Base-by-base conservation (phyloP, 441 rosid species). In the Aleurites moluccanus region DNA sequence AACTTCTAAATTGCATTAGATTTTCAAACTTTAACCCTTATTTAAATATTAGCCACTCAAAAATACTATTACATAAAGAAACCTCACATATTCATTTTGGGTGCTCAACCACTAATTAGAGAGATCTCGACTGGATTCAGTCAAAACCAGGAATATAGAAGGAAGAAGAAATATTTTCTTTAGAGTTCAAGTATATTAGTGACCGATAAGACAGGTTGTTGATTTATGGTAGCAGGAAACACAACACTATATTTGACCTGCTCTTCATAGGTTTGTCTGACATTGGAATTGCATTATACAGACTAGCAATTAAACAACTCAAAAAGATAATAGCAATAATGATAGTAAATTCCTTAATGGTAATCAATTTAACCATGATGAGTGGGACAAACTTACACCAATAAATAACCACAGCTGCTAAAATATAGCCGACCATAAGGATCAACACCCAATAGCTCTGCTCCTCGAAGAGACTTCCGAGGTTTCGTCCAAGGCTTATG, bases 351-450 rank as follows among this genome's bases (percentile, higher is more conserved):
- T 65, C 42, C 50, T 72, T 68, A 72, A 70, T 45, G 79, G 50
- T 66, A 62, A 62, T 73, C 38, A 62, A 44, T 70, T 35, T 72
- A 49, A 70, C 67, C 55, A 72, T 21, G 69, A 74, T 28, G 69
- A 74, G 67, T 23, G 45, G 50, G 80, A 85, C 68, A 76, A 82
- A 85, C 99, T 86, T 96, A 96, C 99, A 96, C 97, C 83, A 93
- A 79, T 75, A 93, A 87, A 83, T 93, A 89, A 83, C 87, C 86
- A 86, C 97, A 89, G 83, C 98, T 88, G 80, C 93, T 91, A 89
- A 90, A 79, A 88, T 88, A 96, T 64, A 88, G 82, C 72, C 85
- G 92, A 52, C 86, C 94, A 72, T 89, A 87, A 61, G 87, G 83
- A 86, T 96, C 98, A 74, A 85, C 80, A 45, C 99, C 99, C 84